Percentiles rank a stretch among this genome's conserved stretches.
Conservation (phyloP, 768 basidiomycete genomes). For the Coprinopsis strossmayeri region DNA sequence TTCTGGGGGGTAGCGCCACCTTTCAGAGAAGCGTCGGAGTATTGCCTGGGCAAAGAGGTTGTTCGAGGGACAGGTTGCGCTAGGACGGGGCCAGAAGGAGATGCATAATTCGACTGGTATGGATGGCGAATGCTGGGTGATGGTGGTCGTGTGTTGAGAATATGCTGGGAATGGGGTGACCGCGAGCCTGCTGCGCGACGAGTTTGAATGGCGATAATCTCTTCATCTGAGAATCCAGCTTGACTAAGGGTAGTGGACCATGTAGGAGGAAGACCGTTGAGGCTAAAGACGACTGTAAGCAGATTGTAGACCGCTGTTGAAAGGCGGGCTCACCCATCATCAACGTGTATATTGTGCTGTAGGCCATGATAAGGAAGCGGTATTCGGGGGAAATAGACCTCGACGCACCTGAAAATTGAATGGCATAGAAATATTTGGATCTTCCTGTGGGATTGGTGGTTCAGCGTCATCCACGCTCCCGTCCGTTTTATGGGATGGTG, state of each 20-base stretch:
- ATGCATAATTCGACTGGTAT: slow-evolving; percentile 9
- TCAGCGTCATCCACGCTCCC: slow-evolving; percentile 12
- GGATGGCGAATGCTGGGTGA: slow-evolving; percentile 22
- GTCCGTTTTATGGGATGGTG: slow-evolving; percentile 9
- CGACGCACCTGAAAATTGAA: slow-evolving; percentile 69
- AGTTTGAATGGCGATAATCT: slow-evolving; percentile 55
- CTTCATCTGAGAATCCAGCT: slow-evolving; percentile 62
- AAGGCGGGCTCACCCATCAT: slow-evolving; percentile 48
- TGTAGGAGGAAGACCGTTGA: slow-evolving; percentile 63
- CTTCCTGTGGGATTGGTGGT: slow-evolving; percentile 28
- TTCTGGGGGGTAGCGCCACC: slow-evolving; percentile 9
- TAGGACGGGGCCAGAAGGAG: slow-evolving; percentile 15
- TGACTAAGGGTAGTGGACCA: slow-evolving; percentile 58
- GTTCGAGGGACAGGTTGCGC: slow-evolving; percentile 26
- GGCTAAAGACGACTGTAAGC: slow-evolving; percentile 25
- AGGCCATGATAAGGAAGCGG: background rate
- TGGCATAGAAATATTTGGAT: slow-evolving; percentile 59
- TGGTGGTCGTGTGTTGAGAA: slow-evolving; percentile 29
- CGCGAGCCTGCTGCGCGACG: slow-evolving; percentile 29
- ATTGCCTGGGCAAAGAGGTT: slow-evolving; percentile 28
- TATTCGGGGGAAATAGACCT: background rate
- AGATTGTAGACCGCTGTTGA: slow-evolving; percentile 7
- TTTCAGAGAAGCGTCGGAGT: slow-evolving; percentile 23
- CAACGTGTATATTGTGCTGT: slow-evolving; percentile 75
- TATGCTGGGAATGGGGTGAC: slow-evolving; percentile 27